phyloP scores from a whole-genome alignment of 106 monocot species.

The Vanilla planifolia region DNA sequence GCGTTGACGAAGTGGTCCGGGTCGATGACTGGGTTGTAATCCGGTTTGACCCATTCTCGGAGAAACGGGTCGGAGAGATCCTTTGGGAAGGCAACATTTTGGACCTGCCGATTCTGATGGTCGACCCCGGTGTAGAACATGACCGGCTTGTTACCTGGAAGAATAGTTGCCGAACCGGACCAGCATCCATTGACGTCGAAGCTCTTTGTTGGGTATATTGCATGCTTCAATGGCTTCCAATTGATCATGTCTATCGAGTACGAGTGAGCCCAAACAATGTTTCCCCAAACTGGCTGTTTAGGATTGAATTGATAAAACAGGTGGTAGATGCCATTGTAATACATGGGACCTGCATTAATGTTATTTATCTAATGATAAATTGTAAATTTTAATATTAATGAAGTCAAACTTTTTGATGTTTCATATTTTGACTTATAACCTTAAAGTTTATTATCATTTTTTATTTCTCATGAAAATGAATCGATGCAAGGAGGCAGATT shows the following conservation, averaged over 20 bases:
- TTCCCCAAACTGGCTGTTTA: slow-evolving; percentile 3
- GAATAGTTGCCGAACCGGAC: slow-evolving; percentile 52
- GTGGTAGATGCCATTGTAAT: slow-evolving; percentile 56
- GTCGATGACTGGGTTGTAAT: slow-evolving; percentile 26
- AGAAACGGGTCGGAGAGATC: slow-evolving; percentile 41
- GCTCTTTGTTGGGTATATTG: slow-evolving; percentile 26
- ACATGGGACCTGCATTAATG: slow-evolving; percentile 33
- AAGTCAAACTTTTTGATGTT: no score
- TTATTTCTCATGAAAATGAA: not conserved
- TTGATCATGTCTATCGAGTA: slow-evolving; percentile 43
- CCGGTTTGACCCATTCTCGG: slow-evolving; percentile 38
- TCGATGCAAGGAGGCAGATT: not conserved
- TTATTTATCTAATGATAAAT: not conserved
- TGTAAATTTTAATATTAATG: not conserved
- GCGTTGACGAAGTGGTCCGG: slow-evolving; percentile 5
- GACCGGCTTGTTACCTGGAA: slow-evolving; percentile 27
- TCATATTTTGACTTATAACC: no score
- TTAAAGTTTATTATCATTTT: no score
- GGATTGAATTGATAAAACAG: slow-evolving; percentile 36
- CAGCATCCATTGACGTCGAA: slow-evolving; percentile 55
- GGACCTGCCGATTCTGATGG: slow-evolving; percentile 15
- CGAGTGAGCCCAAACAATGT: slow-evolving; percentile 37
- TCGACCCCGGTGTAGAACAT: slow-evolving; percentile 53
- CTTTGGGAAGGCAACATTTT: slow-evolving; percentile 39
- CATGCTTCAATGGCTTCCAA: slow-evolving; percentile 21